Evolutionary conservation across 148 eudicot species (phyloP), one percentile per base, ranked within the genome.

Genomic region (Dianthus caryophyllus): DNA sequence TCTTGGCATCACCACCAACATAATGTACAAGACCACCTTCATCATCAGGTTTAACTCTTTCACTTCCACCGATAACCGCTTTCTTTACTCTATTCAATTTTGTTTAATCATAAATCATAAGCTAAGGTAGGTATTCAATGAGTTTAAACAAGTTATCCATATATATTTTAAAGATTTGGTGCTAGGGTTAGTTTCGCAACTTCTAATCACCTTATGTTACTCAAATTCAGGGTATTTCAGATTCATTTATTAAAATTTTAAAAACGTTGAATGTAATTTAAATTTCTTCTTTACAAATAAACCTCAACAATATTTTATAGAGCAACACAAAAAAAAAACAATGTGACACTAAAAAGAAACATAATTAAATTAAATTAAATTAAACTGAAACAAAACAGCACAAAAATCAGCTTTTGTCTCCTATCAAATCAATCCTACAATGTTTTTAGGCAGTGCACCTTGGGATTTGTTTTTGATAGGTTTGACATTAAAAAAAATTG

Each of bases 1-100:
- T 50, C 77, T 6, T 78, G 72, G 64, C 75, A 70, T 8, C 71
- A 70, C 24, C 79, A 65, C 64, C 75, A 55, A 0, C 72, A 74
- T 2, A 66, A 49, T 0, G 74, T 49, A 16, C 61, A 52, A 20
- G 29, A 66, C 6, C 39, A 52, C 38, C 78, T 25, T 25, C 41
- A 52, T 56, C 77, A 41, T 18, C 73, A 69, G 70, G 73, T 75
- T 52, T 31, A 11, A 15, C 39, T 52, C 9, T 22, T 52, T 20
- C 44, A 54, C 1, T 11, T 26, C 13, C 24, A 54, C 26, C 15
- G 26, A n/a, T n/a, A n/a, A n/a, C 38, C 3, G 38, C 4, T 33
- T 33, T 7, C 7, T 33, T 7, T 3, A 33, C 7, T 33, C 3
- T 33, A 33, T 33, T 33, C n/a, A n/a, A 33, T 33, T 33, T 33